These are phyloP conservation scores for Zizania palustris DNA, from an alignment of 202 grass and related monocot genomes.

Conservation along the genomic window DNA sequence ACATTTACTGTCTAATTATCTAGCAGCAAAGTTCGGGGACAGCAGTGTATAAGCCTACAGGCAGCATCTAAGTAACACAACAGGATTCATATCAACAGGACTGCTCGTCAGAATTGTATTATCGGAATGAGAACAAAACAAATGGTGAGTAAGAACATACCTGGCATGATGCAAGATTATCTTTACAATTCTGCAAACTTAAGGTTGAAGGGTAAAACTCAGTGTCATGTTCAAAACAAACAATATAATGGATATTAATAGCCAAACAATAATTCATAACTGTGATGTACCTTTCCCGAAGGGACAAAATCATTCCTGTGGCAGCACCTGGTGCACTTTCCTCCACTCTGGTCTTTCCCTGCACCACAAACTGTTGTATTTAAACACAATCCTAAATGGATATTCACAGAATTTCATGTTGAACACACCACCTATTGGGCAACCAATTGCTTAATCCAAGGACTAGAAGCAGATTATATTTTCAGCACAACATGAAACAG, in stretches of 20 bases:
- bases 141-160: constrained; percentile 41
- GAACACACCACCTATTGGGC: background rate
- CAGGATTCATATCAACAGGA: background rate
- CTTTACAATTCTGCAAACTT: constrained; percentile 95
- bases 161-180: constrained; percentile 83
- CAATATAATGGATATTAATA: constrained; percentile 8
- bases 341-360: constrained; percentile 81
- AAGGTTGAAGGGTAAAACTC: constrained; percentile 35
- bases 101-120: background rate
- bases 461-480: background rate
- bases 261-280: constrained; percentile 27
- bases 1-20: background rate
- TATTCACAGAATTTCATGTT: background rate
- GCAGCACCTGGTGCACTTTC: constrained; percentile 91
- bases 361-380: constrained; percentile 27
- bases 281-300: constrained; percentile 77
- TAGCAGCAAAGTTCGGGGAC: background rate
- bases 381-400: background rate
- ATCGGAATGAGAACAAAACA: constrained; percentile 32
- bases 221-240: constrained; percentile 27
- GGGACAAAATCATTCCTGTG: constrained; percentile 96
- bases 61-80: constrained; percentile 5
- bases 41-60: background rate
- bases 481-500: background rate
- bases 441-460: background rate